A percentile compares a stretch with the other conserved stretches of the same genome.
These are phyloP conservation scores for Phytopythium chamaehyphon DNA, from an alignment of 352 stramenopile species.

Conservation along the genomic window DNA sequence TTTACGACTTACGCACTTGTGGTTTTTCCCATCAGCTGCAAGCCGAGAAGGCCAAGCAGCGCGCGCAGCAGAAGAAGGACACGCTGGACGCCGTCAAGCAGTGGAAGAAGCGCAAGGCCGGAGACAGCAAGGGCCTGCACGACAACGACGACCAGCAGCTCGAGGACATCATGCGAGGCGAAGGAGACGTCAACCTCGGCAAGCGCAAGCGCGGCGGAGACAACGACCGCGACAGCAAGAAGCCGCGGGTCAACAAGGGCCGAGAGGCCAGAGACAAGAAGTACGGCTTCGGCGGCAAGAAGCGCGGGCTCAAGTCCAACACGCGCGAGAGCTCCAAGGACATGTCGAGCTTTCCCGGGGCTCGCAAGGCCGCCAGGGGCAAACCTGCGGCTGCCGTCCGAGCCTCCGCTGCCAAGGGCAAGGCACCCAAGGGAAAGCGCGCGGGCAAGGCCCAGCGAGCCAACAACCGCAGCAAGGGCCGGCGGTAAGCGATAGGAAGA, in stretches of 20 bases:
- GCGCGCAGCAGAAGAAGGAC: conserved; percentile 84
- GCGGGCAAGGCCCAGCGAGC: conserved; percentile 50
- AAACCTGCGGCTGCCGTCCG: conserved; percentile 32
- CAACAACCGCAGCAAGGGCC: conserved; percentile 46
- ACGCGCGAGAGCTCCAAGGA: conserved; percentile 81
- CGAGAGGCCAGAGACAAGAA: conserved; percentile 78
- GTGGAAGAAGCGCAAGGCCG: conserved; percentile 86
- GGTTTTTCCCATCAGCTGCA: too few species aligned
- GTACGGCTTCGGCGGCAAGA: conserved; percentile 83
- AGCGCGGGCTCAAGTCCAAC: conserved; percentile 73
- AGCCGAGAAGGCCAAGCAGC: conserved; percentile 81
- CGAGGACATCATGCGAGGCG: conserved; percentile 59
- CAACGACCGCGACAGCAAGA: conserved; percentile 39
- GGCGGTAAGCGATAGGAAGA: conserved; percentile 21
- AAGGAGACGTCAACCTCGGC: conserved; percentile 33
- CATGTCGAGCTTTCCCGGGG: conserved; percentile 57
- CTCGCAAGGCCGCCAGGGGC: conserved; percentile 26
- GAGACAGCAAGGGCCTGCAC: conserved; percentile 47
- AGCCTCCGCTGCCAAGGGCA: conserved; percentile 11
- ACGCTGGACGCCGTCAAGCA: conserved; percentile 85
- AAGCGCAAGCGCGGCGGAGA: conserved; percentile 42
- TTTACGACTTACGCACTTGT: too few species aligned
- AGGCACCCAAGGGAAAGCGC: conserved; percentile 45
- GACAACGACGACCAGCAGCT: conserved; percentile 65
- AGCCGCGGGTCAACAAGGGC: conserved; percentile 60